Percentiles rank a stretch among this genome's conserved stretches.
phyloP scores from a whole-genome alignment of 2,329 filamentous ascomycete species.

The Hymenoscyphus fructigenus region DNA sequence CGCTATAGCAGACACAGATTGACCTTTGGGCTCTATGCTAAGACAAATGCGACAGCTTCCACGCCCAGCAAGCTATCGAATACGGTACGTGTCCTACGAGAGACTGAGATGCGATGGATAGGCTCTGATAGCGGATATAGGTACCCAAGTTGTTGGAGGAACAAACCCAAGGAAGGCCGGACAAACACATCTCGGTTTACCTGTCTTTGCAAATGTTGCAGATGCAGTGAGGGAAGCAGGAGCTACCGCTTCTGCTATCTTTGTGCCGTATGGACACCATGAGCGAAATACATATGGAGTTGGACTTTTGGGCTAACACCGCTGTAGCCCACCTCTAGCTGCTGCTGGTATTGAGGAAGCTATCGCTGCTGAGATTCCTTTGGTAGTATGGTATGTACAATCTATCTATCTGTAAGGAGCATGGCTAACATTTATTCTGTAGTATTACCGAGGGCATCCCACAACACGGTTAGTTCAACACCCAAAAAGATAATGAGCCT shows the following conservation, averaged over 20 bases:
- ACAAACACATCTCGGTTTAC: conserved; percentile 80
- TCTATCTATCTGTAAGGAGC: conserved; percentile 21
- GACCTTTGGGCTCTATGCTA: conserved; percentile 22
- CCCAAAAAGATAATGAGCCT: conserved; percentile 17
- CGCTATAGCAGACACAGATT: conserved; percentile 2
- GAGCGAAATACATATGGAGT: conserved; percentile 9
- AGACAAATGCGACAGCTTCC: conserved; percentile 67
- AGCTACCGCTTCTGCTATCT: conserved; percentile 89
- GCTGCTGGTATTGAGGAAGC: conserved; percentile 97
- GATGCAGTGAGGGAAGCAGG: conserved; percentile 89
- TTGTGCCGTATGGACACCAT: conserved; percentile 70
- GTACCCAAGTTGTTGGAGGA: conserved; percentile 95
- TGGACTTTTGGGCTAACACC: conserved; percentile 19
- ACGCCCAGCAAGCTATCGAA: conserved; percentile 95
- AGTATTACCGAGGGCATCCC: conserved; percentile 95
- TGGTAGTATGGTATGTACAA: conserved; percentile 74
- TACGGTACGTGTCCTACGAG: conserved; percentile 66
- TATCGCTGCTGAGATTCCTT: conserved; percentile 85
- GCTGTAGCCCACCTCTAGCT: conserved; percentile 77
- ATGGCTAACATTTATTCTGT: conserved; percentile 20
- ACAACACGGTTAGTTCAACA: conserved; percentile 72
- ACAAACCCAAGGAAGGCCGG: conserved; percentile 99
- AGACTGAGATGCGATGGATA: conserved; percentile 17
- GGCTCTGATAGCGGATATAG: conserved; percentile 47
- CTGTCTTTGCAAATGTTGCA: conserved; percentile 86